Evolutionary conservation across 1,284 basidiomycete genomes (phyloP).

Genomic region (Apiotrichum laibachii): DNA sequence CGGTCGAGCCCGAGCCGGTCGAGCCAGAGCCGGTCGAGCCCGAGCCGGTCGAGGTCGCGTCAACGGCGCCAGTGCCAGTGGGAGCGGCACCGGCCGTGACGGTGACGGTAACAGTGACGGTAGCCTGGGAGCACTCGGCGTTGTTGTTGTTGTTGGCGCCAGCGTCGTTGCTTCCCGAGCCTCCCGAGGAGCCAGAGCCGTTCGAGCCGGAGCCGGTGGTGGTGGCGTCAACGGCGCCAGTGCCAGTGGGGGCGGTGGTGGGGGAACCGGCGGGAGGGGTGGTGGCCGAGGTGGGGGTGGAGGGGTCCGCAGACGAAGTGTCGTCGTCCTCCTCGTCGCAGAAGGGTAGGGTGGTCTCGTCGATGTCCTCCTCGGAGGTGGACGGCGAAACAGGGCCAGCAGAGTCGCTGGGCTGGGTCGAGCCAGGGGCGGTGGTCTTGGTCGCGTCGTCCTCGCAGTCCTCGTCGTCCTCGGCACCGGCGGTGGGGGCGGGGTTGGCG

Average conservation of each 20-base stretch:
- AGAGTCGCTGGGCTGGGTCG: neutral
- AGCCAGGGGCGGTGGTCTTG: neutral
- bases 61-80: neutral
- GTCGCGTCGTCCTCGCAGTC: neutral
- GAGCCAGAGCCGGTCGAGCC: neutral
- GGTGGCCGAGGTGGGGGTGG: neutral
- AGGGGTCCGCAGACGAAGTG: neutral
- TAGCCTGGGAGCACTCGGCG: neutral
- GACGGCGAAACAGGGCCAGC: too few relatives aligned
- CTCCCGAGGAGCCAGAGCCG: neutral
- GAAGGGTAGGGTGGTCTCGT: conserved; percentile 19
- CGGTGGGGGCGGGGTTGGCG: neutral
- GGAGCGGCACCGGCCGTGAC: neutral
- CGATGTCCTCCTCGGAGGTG: neutral
- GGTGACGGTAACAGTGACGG: conserved; percentile 6
- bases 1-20: neutral
- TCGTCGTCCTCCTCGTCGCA: conserved; percentile 17
- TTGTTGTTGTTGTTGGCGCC: neutral
- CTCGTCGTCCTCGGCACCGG: neutral
- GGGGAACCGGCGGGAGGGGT: neutral
- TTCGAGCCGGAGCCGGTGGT: neutral
- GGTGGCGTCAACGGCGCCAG: conserved; percentile 34
- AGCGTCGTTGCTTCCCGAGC: too few relatives aligned
- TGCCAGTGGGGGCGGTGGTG: neutral
- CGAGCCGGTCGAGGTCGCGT: neutral